Conservation (phyloP, 108 stramenopile species). For the Cylindrotheca closterium region DNA sequence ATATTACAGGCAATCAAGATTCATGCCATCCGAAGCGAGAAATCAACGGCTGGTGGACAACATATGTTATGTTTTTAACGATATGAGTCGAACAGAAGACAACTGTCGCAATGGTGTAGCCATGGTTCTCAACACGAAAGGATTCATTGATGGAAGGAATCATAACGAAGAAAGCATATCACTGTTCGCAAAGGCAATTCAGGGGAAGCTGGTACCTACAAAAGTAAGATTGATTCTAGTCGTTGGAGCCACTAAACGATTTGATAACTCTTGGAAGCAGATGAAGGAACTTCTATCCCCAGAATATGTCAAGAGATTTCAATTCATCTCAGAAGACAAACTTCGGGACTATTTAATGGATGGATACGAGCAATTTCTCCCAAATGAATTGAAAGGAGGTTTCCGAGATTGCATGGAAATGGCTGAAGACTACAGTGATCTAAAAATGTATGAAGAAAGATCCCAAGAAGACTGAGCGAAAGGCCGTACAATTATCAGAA, state of each 20-base stretch:
- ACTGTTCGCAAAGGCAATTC: constrained; percentile 45
- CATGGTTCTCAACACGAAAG: constrained; percentile 47
- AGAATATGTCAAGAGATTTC: constrained; percentile 39
- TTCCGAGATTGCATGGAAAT: neutral
- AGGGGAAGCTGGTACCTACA: constrained; percentile 37
- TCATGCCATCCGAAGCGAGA: constrained; percentile 40
- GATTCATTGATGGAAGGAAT: constrained; percentile 43
- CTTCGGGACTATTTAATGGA: neutral
- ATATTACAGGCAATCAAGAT: constrained; percentile 50
- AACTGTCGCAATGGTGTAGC: constrained; percentile 41
- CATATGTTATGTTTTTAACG: constrained; percentile 39
- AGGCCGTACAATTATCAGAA: no score
- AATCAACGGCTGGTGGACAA: constrained; percentile 40
- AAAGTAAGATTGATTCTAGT: constrained; percentile 43
- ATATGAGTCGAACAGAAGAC: constrained; percentile 27
- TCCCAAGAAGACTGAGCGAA: no score
- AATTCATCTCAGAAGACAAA: neutral
- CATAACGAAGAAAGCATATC: constrained; percentile 36
- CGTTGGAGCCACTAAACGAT: constrained; percentile 52
- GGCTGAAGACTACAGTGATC: neutral
- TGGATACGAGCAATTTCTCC: neutral
- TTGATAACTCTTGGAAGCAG: constrained; percentile 34
- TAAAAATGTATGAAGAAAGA: neutral
- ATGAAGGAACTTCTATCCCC: constrained; percentile 41
- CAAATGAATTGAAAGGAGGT: neutral